phyloP scores from a whole-genome alignment of 148 eudicot genomes.

The Chenopodium album region DNA sequence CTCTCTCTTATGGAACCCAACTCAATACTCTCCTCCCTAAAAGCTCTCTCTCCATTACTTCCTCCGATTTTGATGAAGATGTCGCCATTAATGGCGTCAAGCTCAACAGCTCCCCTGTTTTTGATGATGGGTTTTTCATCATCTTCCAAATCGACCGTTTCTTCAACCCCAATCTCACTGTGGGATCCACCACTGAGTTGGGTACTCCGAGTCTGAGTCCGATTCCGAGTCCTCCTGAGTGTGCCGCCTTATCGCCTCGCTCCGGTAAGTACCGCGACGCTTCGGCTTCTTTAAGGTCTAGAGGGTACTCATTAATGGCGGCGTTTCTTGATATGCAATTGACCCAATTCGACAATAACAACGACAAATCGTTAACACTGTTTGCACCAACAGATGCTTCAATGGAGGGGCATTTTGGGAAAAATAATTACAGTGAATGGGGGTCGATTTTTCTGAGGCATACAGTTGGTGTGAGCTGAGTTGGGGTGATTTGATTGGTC shows the following conservation, averaged over 20 bases:
- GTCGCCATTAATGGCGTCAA: constrained; percentile 19
- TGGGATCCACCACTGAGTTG: background rate
- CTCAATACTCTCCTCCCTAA: constrained; percentile 50
- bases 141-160: constrained; percentile 43
- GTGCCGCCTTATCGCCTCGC: background rate
- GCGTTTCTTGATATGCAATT: constrained; percentile 68
- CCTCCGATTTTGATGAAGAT: constrained; percentile 16
- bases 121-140: constrained; percentile 52
- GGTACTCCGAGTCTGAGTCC: background rate
- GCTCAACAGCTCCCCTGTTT: constrained; percentile 46
- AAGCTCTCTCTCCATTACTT: constrained; percentile 42
- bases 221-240: background rate
- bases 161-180: constrained; percentile 37
- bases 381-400: constrained; percentile 58
- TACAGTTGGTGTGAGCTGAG: constrained; percentile 44
- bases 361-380: constrained; percentile 32
- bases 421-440: constrained; percentile 33
- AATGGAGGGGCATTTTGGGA: constrained; percentile 34
- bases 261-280: constrained; percentile 34
- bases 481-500: constrained; percentile 30
- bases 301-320: constrained; percentile 56
- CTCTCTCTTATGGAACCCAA: constrained; percentile 44
- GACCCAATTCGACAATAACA: background rate
- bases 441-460: constrained; percentile 49
- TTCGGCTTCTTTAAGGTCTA: constrained; percentile 36